phyloP scores from a whole-genome alignment of 352 stramenopile species.

The Aphanomyces stellatus region DNA sequence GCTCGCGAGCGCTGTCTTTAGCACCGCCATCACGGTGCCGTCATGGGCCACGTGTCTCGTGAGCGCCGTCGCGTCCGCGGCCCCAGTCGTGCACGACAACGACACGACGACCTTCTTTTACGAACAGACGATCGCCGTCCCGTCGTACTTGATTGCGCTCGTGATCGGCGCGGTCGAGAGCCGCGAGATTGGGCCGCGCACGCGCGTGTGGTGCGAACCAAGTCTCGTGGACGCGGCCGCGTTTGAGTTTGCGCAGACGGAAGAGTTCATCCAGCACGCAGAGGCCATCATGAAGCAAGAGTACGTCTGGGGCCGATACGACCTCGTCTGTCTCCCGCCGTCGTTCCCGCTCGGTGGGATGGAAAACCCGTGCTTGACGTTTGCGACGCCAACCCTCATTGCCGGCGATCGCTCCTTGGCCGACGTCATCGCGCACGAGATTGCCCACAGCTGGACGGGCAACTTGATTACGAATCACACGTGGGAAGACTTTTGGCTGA shows the following conservation, averaged over 20 bases:
- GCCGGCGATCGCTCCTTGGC: slow-evolving; percentile 92
- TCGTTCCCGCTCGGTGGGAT: slow-evolving; percentile 86
- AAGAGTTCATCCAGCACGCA: slow-evolving; percentile 87
- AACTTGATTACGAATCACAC: slow-evolving; percentile 97
- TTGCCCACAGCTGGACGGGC: slow-evolving; percentile 94
- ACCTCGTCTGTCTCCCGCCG: slow-evolving; percentile 95
- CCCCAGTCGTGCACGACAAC: slow-evolving; percentile 19
- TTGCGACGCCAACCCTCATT: slow-evolving; percentile 95
- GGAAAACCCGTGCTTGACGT: slow-evolving; percentile 87
- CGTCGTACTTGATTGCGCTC: slow-evolving; percentile 94
- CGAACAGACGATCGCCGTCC: slow-evolving; percentile 88
- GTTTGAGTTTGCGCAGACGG: slow-evolving; percentile 93
- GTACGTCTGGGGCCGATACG: slow-evolving; percentile 96
- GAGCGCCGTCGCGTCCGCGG: slow-evolving; percentile 54
- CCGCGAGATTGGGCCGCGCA: slow-evolving; percentile 78
- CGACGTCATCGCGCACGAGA: slow-evolving; percentile 97
- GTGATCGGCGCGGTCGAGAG: slow-evolving; percentile 86
- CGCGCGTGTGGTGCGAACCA: slow-evolving; percentile 92
- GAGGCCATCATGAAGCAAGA: slow-evolving; percentile 87
- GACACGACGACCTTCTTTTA: slow-evolving; percentile 57
- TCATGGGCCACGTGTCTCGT: slow-evolving; percentile 89
- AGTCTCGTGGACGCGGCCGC: slow-evolving; percentile 86
- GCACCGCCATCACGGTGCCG: slow-evolving; percentile 86
- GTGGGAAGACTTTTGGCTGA: slow-evolving; percentile 98
- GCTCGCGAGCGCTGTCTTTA: slow-evolving; percentile 94